Conservation (phyloP, 2,329 filamentous ascomycete species). For the Venturiaceae sp. region DNA sequence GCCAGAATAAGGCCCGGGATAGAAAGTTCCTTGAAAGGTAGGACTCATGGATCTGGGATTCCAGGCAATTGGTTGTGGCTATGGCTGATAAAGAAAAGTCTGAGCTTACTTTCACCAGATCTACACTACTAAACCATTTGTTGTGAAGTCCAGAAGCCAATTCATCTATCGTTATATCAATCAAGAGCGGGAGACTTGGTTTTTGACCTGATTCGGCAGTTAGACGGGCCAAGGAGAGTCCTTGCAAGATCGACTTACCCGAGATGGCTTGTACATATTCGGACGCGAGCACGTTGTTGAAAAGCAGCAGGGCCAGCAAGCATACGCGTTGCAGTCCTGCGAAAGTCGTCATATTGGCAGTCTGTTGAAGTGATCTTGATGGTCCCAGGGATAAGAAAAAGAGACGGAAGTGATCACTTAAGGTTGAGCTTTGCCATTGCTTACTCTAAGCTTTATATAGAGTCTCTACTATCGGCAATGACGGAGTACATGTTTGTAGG, state of each 20-base stretch:
- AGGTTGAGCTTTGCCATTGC: not conserved
- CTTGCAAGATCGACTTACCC: not conserved
- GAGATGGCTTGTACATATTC: not conserved
- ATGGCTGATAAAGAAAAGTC: not conserved
- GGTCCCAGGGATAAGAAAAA: not conserved
- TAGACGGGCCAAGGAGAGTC: not conserved
- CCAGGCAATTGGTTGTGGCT: not conserved
- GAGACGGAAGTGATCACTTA: not conserved
- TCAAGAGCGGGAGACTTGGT: conserved; percentile 27
- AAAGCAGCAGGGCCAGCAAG: not conserved
- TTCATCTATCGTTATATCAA: conserved; percentile 43
- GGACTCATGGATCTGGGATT: not conserved
- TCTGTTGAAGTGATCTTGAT: not conserved
- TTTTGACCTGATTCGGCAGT: not conserved
- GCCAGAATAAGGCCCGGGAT: not conserved
- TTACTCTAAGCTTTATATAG: not conserved
- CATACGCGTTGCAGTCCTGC: not conserved
- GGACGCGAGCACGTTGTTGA: not conserved
- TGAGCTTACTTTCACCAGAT: conserved; percentile 36
- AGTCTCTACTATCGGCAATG: not conserved
- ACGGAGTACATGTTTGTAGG: not conserved
- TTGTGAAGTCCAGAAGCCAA: conserved; percentile 38
- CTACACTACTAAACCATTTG: conserved; percentile 41
- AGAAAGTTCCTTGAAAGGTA: not conserved
- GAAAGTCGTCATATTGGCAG: not conserved